These are phyloP conservation scores for Diutina mesorugosa DNA, from an alignment of 1,139 yeast species.

Conservation along the genomic window DNA sequence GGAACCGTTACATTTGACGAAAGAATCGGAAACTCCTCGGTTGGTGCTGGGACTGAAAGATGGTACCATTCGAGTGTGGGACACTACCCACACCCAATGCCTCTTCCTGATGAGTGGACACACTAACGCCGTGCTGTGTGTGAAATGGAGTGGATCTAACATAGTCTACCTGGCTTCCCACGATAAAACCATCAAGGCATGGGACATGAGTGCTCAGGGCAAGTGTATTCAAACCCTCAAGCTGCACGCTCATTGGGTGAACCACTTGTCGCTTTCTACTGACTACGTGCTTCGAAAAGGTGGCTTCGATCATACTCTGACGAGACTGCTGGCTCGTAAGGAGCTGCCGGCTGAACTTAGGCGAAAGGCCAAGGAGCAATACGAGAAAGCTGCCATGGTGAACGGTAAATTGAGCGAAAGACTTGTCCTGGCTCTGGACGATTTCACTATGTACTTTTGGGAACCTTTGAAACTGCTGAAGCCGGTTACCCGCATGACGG, in stretches of 20 bases:
- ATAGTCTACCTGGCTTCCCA: conserved; percentile 84
- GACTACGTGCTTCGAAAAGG: conserved; percentile 83
- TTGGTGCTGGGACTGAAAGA: conserved; percentile 88
- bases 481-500: conserved; percentile 89
- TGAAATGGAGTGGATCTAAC: conserved; percentile 91
- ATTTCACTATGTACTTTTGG: conserved; percentile 97
- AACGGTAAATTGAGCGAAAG: conserved; percentile 65
- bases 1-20: conserved; percentile 86
- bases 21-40: conserved; percentile 53
- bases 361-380: conserved; percentile 31
- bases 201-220: conserved; percentile 75
- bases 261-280: conserved; percentile 83
- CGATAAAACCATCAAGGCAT: conserved; percentile 84
- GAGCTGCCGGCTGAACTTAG: conserved; percentile 18
- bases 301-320: conserved; percentile 46
- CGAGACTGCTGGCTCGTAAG: conserved; percentile 10
- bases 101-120: conserved; percentile 76
- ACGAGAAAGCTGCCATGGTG: conserved; percentile 65
- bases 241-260: conserved; percentile 97
- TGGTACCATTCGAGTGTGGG: conserved; percentile 86
- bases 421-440: conserved; percentile 91
- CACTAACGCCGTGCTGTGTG: conserved; percentile 80
- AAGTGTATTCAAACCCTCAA: conserved; percentile 67
- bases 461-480: conserved; percentile 71
- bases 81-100: conserved; percentile 59